Percentiles rank a stretch among this genome's conserved stretches.
phyloP scores from a whole-genome alignment of 495 filamentous ascomycete genomes.

The Penicillium tannophilum region DNA sequence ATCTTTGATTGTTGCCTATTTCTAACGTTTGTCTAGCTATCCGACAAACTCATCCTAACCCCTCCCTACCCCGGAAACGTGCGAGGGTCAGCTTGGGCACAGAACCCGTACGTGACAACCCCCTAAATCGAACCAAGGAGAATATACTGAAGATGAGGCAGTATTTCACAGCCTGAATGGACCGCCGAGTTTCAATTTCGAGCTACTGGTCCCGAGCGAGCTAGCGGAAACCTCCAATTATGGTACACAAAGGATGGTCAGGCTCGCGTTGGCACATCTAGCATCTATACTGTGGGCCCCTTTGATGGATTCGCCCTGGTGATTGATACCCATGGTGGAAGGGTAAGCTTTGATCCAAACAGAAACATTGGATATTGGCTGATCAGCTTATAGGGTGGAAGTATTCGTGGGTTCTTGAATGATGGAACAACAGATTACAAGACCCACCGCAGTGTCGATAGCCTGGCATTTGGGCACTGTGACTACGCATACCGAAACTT shows the following conservation, averaged over 20 bases:
- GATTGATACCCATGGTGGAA: constrained; percentile 84
- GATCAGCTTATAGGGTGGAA: constrained; percentile 60
- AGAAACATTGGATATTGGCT: constrained; percentile 4
- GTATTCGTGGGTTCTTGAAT: constrained; percentile 89
- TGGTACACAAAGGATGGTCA: constrained; percentile 84
- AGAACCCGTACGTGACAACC: constrained; percentile 54
- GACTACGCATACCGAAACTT: constrained; percentile 89
- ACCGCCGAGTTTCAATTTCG: constrained; percentile 83
- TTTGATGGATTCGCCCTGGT: constrained; percentile 90
- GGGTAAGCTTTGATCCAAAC: constrained; percentile 38
- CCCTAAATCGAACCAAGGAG: not conserved
- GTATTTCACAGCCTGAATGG: constrained; percentile 65
- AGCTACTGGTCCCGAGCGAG: constrained; percentile 80
- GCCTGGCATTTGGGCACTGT: constrained; percentile 91
- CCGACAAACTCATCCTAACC: constrained; percentile 89
- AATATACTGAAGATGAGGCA: constrained; percentile 26
- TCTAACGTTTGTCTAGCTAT: constrained; percentile 54
- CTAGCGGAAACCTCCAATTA: constrained; percentile 85
- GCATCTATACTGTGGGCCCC: constrained; percentile 76
- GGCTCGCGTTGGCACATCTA: constrained; percentile 63
- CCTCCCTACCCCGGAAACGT: constrained; percentile 85
- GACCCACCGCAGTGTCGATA: constrained; percentile 75
- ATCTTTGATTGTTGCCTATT: not conserved
- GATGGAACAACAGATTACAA: constrained; percentile 84
- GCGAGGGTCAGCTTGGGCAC: constrained; percentile 80